Conservation (phyloP, 2,329 filamentous ascomycete genomes). For the Penicillium sp. region DNA sequence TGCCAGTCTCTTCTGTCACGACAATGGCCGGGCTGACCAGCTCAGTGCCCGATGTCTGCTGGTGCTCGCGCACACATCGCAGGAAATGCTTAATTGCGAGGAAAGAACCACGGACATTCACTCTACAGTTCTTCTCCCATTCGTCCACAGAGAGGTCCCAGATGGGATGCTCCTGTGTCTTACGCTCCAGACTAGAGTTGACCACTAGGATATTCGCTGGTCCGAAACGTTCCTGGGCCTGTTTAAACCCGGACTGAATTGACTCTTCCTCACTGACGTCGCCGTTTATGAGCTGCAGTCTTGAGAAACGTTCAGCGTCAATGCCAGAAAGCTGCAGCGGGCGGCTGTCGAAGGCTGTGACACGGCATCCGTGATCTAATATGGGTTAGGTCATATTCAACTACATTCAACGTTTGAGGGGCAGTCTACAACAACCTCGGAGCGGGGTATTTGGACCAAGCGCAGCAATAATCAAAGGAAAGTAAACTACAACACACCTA, state of each 20-base stretch:
- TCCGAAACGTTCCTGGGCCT: slow-evolving; percentile 44
- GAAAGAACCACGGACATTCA: slow-evolving; percentile 51
- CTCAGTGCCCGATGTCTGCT: slow-evolving; percentile 38
- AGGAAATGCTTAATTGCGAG: slow-evolving; percentile 55
- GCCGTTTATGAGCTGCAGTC: slow-evolving; percentile 42
- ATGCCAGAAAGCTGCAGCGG: slow-evolving; percentile 31
- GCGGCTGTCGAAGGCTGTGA: slow-evolving; percentile 49
- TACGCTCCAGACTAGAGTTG: slow-evolving; percentile 51
- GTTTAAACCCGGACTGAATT: slow-evolving; percentile 39
- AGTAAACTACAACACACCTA: slow-evolving; percentile 29
- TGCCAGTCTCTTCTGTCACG: slow-evolving; percentile 50
- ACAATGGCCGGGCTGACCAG: slow-evolving; percentile 50
- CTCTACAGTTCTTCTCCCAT: slow-evolving; percentile 50
- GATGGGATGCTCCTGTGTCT: slow-evolving; percentile 46
- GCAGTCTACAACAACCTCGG: background rate
- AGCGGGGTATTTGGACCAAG: background rate
- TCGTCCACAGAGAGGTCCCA: slow-evolving; percentile 50
- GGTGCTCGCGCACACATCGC: slow-evolving; percentile 37
- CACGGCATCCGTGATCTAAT: slow-evolving; percentile 44
- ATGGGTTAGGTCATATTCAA: background rate
- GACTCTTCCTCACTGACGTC: slow-evolving; percentile 48
- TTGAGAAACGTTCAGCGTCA: slow-evolving; percentile 26
- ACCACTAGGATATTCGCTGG: slow-evolving; percentile 51
- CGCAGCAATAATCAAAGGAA: background rate
- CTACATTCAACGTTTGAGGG: background rate